Evolutionary conservation across 345 rosid species (phyloP).

Genomic region (Toxicodendron radicans): DNA sequence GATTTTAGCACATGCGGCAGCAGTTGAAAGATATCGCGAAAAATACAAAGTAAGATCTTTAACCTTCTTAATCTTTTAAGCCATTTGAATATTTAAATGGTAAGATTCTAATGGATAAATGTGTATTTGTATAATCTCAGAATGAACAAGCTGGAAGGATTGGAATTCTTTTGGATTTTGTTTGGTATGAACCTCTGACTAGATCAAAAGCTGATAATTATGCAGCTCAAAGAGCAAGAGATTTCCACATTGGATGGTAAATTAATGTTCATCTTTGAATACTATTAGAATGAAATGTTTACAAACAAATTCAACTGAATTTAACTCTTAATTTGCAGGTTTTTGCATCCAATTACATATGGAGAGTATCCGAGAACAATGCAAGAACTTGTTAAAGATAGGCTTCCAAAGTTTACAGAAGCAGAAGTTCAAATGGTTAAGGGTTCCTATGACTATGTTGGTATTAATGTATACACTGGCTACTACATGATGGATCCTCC

Average conservation of each 20-base stretch:
- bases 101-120: no score
- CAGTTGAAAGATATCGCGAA: constrained; percentile 51
- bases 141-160: constrained; percentile 51
- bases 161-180: constrained; percentile 60
- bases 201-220: constrained; percentile 17
- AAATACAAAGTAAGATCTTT: constrained; percentile 37
- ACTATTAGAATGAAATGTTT: neutral
- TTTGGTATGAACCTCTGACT: constrained; percentile 61
- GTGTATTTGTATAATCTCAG: constrained; percentile 23
- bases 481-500: constrained; percentile 44
- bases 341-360: no score
- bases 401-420: constrained; percentile 49
- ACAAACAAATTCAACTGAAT: no score
- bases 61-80: neutral
- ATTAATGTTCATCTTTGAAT: neutral
- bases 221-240: constrained; percentile 15
- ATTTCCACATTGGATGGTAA: constrained; percentile 67
- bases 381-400: constrained; percentile 31
- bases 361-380: no score
- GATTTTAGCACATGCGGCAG: constrained; percentile 54
- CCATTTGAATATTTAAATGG: no score
- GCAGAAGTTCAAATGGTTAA: constrained; percentile 44
- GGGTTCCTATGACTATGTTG: constrained; percentile 45
- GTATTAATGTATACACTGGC: constrained; percentile 55
- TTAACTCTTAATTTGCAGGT: neutral